These are phyloP conservation scores for Escovopsis weberi DNA, from an alignment of 2,329 filamentous ascomycete species.

Conservation along the genomic window DNA sequence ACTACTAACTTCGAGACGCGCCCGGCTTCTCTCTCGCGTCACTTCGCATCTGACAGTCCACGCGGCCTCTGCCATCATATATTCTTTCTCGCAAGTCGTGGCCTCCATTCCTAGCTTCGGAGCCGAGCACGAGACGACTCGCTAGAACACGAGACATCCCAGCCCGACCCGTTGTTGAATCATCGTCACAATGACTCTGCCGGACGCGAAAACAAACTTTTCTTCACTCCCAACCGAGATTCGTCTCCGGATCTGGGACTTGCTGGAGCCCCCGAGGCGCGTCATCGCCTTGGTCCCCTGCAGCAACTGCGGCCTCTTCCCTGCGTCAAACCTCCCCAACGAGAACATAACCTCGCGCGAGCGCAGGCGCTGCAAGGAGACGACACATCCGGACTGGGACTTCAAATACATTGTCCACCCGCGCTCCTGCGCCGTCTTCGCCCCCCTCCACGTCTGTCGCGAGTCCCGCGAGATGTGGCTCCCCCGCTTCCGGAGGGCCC, in stretches of 20 bases:
- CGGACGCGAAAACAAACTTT: not conserved
- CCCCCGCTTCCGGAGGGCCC: not conserved
- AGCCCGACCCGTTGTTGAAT: too few species aligned
- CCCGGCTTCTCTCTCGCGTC: too few species aligned
- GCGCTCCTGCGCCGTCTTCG: conserved; percentile 3
- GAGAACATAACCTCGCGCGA: not conserved
- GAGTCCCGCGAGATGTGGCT: conserved; percentile 5
- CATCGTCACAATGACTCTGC: too few species aligned
- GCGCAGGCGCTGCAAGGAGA: conserved; percentile 1
- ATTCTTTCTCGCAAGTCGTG: too few species aligned
- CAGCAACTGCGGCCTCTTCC: not conserved
- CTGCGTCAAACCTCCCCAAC: not conserved
- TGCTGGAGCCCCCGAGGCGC: conserved; percentile 1
- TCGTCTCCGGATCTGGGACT: conserved; percentile 3
- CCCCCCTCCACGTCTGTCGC: conserved; percentile 3
- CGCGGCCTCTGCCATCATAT: too few species aligned
- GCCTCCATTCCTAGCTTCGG: too few species aligned
- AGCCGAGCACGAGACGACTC: too few species aligned
- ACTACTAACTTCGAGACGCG: too few species aligned
- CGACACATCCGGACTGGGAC: conserved; percentile 9
- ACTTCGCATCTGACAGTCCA: too few species aligned
- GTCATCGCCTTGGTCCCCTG: conserved; percentile 4
- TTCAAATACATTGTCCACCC: conserved; percentile 6
- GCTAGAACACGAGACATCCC: too few species aligned
- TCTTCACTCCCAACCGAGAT: conserved; percentile 1